Percentiles rank a stretch among this genome's conserved stretches.
phyloP scores from a whole-genome alignment of 2,329 filamentous ascomycete genomes.

The Sphaerulina musiva region DNA sequence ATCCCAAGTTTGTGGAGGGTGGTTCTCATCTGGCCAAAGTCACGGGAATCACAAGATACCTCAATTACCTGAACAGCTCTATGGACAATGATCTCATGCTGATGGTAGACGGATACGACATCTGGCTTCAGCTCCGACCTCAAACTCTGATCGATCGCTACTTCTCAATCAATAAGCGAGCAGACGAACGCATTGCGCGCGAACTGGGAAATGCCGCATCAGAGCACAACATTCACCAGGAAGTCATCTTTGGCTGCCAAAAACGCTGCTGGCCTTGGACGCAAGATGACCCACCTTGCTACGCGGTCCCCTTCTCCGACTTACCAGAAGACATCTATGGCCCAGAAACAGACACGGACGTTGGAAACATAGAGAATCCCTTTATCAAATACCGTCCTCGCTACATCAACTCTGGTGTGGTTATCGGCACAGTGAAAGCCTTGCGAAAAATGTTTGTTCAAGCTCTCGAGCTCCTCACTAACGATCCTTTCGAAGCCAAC shows the following conservation, averaged over 20 bases:
- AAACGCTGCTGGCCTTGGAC: constrained; percentile 47
- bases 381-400: constrained; percentile 39
- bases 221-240: constrained; percentile 42
- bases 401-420: constrained; percentile 32
- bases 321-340: constrained; percentile 47
- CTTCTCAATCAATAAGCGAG: constrained; percentile 37
- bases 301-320: constrained; percentile 47
- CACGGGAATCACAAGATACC: constrained; percentile 23
- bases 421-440: constrained; percentile 24
- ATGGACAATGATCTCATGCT: constrained; percentile 51
- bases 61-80: constrained; percentile 15
- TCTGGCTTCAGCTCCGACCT: constrained; percentile 59
- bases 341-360: constrained; percentile 44
- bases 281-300: constrained; percentile 45
- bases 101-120: constrained; percentile 57
- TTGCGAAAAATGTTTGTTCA: constrained; percentile 27
- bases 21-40: constrained; percentile 34
- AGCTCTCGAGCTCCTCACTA: constrained; percentile 30
- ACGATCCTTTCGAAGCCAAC: constrained; percentile 18
- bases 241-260: constrained; percentile 51
- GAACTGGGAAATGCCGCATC: constrained; percentile 19
- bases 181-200: constrained; percentile 44
- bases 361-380: constrained; percentile 33
- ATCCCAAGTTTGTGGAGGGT: constrained; percentile 16
- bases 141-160: constrained; percentile 50